These are phyloP conservation scores for Diplodia corticola DNA, from an alignment of 2,329 filamentous ascomycete genomes.

Conservation along the genomic window DNA sequence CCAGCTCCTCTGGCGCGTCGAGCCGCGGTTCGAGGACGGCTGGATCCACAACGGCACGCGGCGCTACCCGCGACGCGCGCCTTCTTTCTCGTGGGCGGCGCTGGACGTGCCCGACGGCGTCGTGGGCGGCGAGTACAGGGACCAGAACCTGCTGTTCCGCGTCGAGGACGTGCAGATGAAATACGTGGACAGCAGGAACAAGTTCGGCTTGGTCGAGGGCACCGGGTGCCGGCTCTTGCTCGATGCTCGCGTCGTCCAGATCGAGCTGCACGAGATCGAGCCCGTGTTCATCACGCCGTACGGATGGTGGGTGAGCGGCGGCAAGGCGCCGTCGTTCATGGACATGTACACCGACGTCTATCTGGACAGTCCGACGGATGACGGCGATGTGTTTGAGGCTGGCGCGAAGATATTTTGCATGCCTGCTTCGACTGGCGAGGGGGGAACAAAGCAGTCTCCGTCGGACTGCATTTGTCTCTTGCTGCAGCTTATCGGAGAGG, in stretches of 20 bases:
- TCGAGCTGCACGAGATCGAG: slow-evolving; percentile 22
- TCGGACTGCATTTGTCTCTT: slow-evolving; percentile 25
- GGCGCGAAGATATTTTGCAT: slow-evolving; percentile 23
- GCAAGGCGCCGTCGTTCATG: neutral
- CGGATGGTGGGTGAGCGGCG: neutral
- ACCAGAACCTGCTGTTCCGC: slow-evolving; percentile 22
- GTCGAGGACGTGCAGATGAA: slow-evolving; percentile 22
- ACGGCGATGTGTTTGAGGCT: slow-evolving; percentile 18
- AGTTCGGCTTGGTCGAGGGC: slow-evolving; percentile 25
- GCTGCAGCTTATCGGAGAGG: slow-evolving; percentile 9
- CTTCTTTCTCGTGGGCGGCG: slow-evolving; percentile 30
- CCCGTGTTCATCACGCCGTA: neutral
- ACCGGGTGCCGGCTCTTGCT: slow-evolving; percentile 13
- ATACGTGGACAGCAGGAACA: slow-evolving; percentile 11
- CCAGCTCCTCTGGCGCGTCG: slow-evolving; percentile 23
- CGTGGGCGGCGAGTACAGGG: slow-evolving; percentile 25
- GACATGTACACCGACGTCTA: slow-evolving; percentile 1
- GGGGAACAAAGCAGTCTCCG: neutral
- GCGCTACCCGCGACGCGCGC: slow-evolving; percentile 19
- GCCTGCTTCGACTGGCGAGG: slow-evolving; percentile 23
- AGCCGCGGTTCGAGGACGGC: slow-evolving; percentile 7
- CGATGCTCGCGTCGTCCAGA: neutral
- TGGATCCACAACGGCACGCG: slow-evolving; percentile 14
- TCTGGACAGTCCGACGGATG: slow-evolving; percentile 25
- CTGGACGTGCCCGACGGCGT: slow-evolving; percentile 26